Evolutionary conservation across 2,329 filamentous ascomycete species (phyloP).

Genomic region (Nannizziopsis barbatae): DNA sequence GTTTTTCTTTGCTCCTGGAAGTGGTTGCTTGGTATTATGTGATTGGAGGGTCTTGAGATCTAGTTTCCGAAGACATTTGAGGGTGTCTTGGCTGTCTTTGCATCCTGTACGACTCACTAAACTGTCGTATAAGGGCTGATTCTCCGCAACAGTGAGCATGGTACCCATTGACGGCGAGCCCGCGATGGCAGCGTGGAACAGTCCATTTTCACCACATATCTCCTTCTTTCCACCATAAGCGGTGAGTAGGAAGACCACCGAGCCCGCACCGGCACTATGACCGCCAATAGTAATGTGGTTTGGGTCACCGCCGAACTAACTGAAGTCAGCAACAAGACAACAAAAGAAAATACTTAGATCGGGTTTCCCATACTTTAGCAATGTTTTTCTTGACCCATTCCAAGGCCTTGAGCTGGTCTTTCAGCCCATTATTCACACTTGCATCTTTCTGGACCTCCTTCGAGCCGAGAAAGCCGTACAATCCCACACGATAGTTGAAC

Average conservation of each 20-base stretch:
- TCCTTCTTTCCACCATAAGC: conserved; percentile 37
- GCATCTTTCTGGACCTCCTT: conserved; percentile 42
- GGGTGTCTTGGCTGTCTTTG: conserved; percentile 24
- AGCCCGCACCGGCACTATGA: conserved; percentile 54
- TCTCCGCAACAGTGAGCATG: conserved; percentile 39
- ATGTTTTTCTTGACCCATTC: conserved; percentile 61
- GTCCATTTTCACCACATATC: conserved; percentile 26
- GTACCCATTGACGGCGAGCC: conserved; percentile 45
- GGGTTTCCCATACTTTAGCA: conserved; percentile 25
- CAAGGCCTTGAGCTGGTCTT: conserved; percentile 58
- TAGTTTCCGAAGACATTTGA: conserved; percentile 42
- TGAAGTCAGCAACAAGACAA: no score
- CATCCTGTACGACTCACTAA: conserved; percentile 42
- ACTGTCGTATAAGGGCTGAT: conserved; percentile 44
- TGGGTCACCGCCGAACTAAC: conserved; percentile 57
- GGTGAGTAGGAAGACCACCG: conserved; percentile 53
- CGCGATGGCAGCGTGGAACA: conserved; percentile 45
- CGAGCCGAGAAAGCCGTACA: conserved; percentile 59
- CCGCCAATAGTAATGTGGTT: conserved; percentile 57
- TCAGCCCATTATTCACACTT: conserved; percentile 56
- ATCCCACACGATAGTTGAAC: conserved; percentile 66
- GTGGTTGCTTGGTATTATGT: conserved; percentile 37
- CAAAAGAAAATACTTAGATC: not conserved
- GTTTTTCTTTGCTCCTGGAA: conserved; percentile 33
- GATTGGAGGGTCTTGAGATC: conserved; percentile 36